A percentile compares a stretch with the other conserved stretches of the same genome.
Conservation (phyloP, 192 early-diverging fungal genomes). For the Podila minutissima region DNA sequence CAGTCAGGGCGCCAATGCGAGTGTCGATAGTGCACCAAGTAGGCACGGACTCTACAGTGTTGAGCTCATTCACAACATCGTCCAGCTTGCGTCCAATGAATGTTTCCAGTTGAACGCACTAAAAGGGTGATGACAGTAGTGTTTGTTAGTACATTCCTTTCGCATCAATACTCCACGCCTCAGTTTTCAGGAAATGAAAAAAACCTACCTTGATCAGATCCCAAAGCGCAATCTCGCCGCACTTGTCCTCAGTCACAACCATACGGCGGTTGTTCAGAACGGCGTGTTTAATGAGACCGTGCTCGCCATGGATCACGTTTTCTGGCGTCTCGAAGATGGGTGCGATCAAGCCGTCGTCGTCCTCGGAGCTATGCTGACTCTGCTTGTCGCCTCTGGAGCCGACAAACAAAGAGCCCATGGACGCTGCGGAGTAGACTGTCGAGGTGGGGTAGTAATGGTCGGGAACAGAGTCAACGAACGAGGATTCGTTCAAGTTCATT, state of each 20-base stretch:
- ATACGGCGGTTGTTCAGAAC: slow-evolving; percentile 88
- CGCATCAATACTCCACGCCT: neutral
- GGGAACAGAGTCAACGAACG: slow-evolving; percentile 43
- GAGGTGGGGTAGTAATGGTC: slow-evolving; percentile 54
- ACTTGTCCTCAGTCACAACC: slow-evolving; percentile 86
- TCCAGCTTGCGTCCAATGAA: slow-evolving; percentile 65
- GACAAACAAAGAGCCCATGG: slow-evolving; percentile 38
- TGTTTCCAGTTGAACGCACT: slow-evolving; percentile 67
- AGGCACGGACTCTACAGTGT: slow-evolving; percentile 80
- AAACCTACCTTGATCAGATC: slow-evolving; percentile 80
- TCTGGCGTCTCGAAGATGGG: slow-evolving; percentile 44
- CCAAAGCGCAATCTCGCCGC: slow-evolving; percentile 87
- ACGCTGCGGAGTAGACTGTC: slow-evolving; percentile 52
- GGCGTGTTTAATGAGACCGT: slow-evolving; percentile 71
- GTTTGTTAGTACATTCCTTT: too few species aligned
- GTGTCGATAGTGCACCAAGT: slow-evolving; percentile 96
- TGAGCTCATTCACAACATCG: slow-evolving; percentile 63
- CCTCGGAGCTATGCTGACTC: slow-evolving; percentile 49
- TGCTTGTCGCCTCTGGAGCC: slow-evolving; percentile 25
- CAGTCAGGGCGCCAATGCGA: slow-evolving; percentile 85
- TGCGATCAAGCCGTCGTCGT: slow-evolving; percentile 40
- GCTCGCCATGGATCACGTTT: slow-evolving; percentile 58
- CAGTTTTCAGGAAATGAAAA: too few species aligned
- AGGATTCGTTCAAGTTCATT: slow-evolving; percentile 49
- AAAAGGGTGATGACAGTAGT: slow-evolving; percentile 5